A percentile compares a stretch with the other conserved stretches of the same genome.
Evolutionary conservation across 2,329 filamentous ascomycete genomes (phyloP).

Genomic region (Penicillium frequentans): DNA sequence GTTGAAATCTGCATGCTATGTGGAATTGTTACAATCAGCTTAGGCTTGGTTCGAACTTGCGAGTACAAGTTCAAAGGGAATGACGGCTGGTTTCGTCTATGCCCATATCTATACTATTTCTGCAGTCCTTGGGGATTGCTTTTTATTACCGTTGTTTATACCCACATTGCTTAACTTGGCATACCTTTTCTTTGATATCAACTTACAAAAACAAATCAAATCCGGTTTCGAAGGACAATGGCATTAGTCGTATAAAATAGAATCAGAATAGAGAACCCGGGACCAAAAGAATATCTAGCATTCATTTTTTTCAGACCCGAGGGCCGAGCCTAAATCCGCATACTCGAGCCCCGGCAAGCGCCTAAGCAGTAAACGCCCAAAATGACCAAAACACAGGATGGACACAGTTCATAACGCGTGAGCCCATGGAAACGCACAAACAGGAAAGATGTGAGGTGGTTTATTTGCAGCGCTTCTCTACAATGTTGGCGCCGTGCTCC

Average conservation of each 20-base stretch:
- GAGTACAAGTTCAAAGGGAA: background rate
- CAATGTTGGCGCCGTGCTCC: constrained; percentile 84
- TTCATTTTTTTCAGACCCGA: constrained; percentile 15
- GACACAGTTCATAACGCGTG: constrained; percentile 15
- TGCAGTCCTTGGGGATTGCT: background rate
- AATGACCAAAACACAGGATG: constrained; percentile 7
- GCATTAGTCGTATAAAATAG: background rate
- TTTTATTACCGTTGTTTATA: background rate
- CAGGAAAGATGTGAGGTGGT: background rate
- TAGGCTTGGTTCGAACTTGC: background rate
- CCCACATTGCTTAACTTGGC: background rate
- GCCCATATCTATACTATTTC: background rate
- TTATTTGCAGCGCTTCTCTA: constrained; percentile 94
- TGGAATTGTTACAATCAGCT: background rate
- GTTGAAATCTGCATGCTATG: background rate
- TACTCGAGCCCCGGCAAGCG: constrained; percentile 16
- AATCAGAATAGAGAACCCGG: background rate
- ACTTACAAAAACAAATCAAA: background rate
- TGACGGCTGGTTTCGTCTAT: background rate
- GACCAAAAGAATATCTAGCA: constrained; percentile 6
- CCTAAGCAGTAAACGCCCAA: constrained; percentile 17
- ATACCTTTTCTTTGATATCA: background rate
- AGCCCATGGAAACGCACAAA: constrained; percentile 7
- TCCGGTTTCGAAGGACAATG: background rate
- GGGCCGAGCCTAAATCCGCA: constrained; percentile 12